Conservation (phyloP, 192 early-diverging fungal species). For the Umbelopsis isabellina region DNA sequence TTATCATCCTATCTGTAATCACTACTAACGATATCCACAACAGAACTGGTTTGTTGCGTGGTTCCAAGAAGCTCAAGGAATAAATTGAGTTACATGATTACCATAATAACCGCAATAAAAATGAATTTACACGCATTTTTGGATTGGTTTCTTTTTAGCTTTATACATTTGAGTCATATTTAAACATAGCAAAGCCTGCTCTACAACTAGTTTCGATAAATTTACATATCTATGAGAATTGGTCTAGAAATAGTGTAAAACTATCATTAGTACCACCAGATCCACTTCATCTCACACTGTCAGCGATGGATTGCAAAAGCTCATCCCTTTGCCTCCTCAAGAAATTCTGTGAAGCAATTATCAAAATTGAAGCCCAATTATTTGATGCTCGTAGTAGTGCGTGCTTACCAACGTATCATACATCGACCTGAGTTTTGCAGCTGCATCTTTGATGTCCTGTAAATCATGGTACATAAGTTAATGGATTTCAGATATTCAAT, state of each 20-base stretch:
- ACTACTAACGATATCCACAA: not conserved
- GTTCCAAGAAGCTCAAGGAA: conserved; percentile 96
- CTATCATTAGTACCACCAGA: not conserved
- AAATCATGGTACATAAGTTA: not conserved
- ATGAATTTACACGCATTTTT: conserved; percentile 2
- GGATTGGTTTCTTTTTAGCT: not conserved
- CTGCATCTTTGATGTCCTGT: conserved; percentile 7
- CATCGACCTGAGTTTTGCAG: conserved; percentile 2
- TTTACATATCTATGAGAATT: too few species aligned
- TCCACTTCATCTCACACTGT: not conserved
- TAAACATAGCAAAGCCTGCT: too few species aligned
- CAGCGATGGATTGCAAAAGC: conserved; percentile 3
- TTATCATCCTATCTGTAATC: not conserved
- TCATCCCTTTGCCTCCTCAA: conserved; percentile 14
- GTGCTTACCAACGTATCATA: conserved; percentile 10
- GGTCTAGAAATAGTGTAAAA: too few species aligned
- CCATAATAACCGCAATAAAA: conserved; percentile 23
- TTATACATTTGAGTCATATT: too few species aligned
- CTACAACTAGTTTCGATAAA: too few species aligned
- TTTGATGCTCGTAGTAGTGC: too few species aligned
- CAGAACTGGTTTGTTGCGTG: conserved; percentile 83
- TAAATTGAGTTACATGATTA: conserved; percentile 41
- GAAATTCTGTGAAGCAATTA: not conserved
- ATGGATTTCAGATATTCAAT: too few species aligned
- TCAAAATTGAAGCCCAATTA: too few species aligned